Base-by-base conservation (phyloP, 1,284 basidiomycete genomes). In the Schizophyllum amplum region DNA sequence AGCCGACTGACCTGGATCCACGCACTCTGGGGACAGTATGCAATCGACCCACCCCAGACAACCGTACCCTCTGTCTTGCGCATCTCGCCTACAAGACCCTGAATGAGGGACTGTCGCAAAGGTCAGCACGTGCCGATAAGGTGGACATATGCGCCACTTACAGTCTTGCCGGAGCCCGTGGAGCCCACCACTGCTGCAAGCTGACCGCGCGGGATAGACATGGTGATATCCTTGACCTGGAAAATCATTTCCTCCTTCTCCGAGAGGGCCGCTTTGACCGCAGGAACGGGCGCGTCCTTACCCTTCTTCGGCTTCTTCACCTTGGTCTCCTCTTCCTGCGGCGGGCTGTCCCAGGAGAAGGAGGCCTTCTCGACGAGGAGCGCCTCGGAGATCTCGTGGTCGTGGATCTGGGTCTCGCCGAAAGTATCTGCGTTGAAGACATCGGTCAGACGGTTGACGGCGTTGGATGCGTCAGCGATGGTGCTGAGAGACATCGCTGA, bases 301-400 rank as follows among this genome's bases (percentile, higher is more conserved):
- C 52, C 59, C 59, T 65, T 59, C 53, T 57, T 53, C 27, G 57
- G 53, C 51, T 59, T 62, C 56, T 66, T 68, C 54, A 72, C 71
- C 58, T 72, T 71, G 9, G 64, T 66, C 52, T 68, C 70, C 53
- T 64, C 61, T 53, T 81, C 74, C 49, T 82, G 74, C 52, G 87
- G 83, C 4, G 88, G 84, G 2, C 82, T 80, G 65, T 96, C 93
- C 93, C 94, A 96, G 0, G 83, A 83, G 68, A 95, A 95, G 9
- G 83, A 81, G 2, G 84, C 92, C 56, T 78, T 73, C 47, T 81
- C 73, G 52, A 90, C 80, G 55, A 79, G 75, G 57, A 96, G 65
- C 1, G 90, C 92, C 47, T 75, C 72, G 9, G 79, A 72, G 26
- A 89, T 69, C 55, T 81, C 71, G 20, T 77, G 68, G 54, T 85